Base-by-base conservation (phyloP, 179 eudicot species). In the Amaranthus tricolor region DNA sequence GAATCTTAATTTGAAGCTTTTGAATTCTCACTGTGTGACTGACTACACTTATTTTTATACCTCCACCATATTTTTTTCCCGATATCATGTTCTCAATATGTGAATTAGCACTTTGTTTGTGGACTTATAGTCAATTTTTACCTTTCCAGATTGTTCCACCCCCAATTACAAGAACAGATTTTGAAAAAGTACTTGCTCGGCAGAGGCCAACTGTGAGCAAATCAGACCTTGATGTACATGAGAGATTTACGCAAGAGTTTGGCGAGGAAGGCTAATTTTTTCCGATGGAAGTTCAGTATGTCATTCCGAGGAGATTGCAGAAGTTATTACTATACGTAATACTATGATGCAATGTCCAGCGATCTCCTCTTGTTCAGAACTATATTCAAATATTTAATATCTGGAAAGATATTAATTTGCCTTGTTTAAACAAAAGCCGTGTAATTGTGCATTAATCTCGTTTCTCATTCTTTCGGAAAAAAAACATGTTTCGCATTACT, bases 131-230 rank as follows among this genome's bases (percentile, higher is more conserved):
- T 66, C 20, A 5, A 21, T 65, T 0, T 21, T 77, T 48, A 53
- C 62, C 44, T 52, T 16, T 86, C 77, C 89, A 95, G 98, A 95
- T 95, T 14, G 81, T 78, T 66, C 99, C 99, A 14, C 98, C 99
- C 31, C 99, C 99, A 0, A 93, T 95, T 24, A 63, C 88, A 56
- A 89, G 82, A 84, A 75, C 82, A 17, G 99, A 93, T 86, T 95
- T 95, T 77, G 98, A 95, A 57, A 91, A 93, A 87, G 99, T 95
- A 55, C 87, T 95, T 12, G 89, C 98, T 5, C 87, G 97, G 70
- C 99, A 95, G 79, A 89, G 86, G 81, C 99, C 96, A 75, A 95
- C 99, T 20, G 99, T 95, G 21, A 93, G 99, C 89, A 93, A 92
- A 86, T 21, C 84, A 3, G 99, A 95, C 82, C 99, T 95, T 60